phyloP scores from a whole-genome alignment of 257 asterid genomes.

The Knoxia roxburghii region DNA sequence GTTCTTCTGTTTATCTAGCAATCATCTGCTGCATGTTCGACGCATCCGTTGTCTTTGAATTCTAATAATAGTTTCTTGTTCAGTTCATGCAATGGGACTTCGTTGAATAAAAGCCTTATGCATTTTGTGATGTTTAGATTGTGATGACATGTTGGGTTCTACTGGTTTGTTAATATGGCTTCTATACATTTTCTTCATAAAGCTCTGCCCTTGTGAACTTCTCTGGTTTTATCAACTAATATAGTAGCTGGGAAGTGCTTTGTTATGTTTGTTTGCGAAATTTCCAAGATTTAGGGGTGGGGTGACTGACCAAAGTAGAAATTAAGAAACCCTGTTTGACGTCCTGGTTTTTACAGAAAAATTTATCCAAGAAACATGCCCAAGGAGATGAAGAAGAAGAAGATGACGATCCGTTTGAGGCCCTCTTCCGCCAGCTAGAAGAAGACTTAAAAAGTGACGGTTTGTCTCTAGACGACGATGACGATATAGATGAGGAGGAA shows the following conservation, averaged over 20 bases:
- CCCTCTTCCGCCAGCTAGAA: conserved; percentile 76
- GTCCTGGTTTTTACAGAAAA: conserved; percentile 35
- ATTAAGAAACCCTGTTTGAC: conserved; percentile 6
- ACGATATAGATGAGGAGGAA: conserved; percentile 73
- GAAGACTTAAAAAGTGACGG: conserved; percentile 85
- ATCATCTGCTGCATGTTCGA: too few relatives aligned
- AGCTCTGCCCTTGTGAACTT: not conserved
- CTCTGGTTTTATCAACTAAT: not conserved
- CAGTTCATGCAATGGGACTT: not conserved
- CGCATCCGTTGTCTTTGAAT: too few relatives aligned
- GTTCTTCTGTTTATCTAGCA: too few relatives aligned
- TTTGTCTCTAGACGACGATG: conserved; percentile 33
- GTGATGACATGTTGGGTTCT: not conserved
- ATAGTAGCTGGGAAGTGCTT: not conserved
- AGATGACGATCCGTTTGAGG: conserved; percentile 92
- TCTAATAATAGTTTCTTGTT: not conserved
- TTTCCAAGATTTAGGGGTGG: not conserved
- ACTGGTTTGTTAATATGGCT: not conserved
- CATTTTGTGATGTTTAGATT: not conserved
- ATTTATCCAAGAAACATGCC: conserved; percentile 18
- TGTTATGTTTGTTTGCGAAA: not conserved
- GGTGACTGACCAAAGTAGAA: not conserved
- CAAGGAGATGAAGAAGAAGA: conserved; percentile 42
- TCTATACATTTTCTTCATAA: not conserved
- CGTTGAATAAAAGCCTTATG: not conserved